Base-by-base conservation (phyloP, 2,329 filamentous ascomycete genomes). In the Cytospora chrysosperma region DNA sequence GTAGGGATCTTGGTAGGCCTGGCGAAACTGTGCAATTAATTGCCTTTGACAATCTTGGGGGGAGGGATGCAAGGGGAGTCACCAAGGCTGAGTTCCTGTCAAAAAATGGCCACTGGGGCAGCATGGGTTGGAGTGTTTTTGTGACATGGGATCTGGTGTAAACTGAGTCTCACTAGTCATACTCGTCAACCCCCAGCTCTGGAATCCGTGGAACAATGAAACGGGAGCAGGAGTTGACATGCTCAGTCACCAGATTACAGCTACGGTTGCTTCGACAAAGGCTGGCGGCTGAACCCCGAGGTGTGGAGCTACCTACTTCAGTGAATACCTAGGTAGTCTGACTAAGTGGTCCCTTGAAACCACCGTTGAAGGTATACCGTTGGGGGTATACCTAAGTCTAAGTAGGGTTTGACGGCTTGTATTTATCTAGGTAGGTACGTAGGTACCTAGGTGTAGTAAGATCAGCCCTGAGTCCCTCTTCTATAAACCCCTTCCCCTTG, bases 1-100 rank as follows among this genome's bases (percentile, higher is more conserved):
- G 6, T 5, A 66, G 79, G 34, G 83, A 88, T 63, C 77, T 96
- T 24, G 92, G 92, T 1, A 80, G 79, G 0, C 84, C 87, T 0
- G 91, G 91, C 0, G 86, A 93, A 75, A 85, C 82, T 59, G 77
- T 94, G 7, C 82, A 82, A 68, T 75, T 95, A 32, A 84, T 84
- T 63, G 84, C 85, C 24, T 78, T 96, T 72, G 13, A 77, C 71
- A 65, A 71, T 27, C 64, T 85, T 4, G 78, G 82, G 54, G 78
- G 77, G 5, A 72, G 72, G 56, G 79, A 82, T 59, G 81, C 76
- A 27, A 75, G 81, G 27, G 84, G 83, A 6, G 72, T 84, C 34
- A 78, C 79, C 19, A 79, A 78, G 62, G 74, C 78, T 55, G 79
- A 85, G 64, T 83, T 77, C 63, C 69, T 77, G 15, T 68, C 72